These are phyloP conservation scores for Bisporella sp. DNA, from an alignment of 2,329 filamentous ascomycete genomes.

Conservation along the genomic window DNA sequence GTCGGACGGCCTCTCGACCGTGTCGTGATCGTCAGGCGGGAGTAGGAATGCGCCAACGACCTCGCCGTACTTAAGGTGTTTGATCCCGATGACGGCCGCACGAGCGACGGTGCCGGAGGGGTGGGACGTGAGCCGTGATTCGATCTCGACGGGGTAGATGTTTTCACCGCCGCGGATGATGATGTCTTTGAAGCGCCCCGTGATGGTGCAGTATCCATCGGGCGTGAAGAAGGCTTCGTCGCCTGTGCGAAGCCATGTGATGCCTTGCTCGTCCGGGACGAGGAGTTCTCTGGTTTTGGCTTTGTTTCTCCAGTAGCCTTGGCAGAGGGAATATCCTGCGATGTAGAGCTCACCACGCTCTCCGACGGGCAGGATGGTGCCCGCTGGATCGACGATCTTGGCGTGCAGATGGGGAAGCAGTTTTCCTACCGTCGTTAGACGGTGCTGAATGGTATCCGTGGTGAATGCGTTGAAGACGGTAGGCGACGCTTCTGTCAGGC, in stretches of 20 bases:
- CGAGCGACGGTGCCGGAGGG: constrained; percentile 54
- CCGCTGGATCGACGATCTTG: constrained; percentile 56
- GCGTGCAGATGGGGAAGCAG: constrained; percentile 69
- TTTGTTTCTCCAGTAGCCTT: constrained; percentile 57
- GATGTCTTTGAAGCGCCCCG: constrained; percentile 86
- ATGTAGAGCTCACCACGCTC: constrained; percentile 58
- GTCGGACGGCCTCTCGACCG: constrained; percentile 57
- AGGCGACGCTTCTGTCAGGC: constrained; percentile 68
- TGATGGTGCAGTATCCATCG: constrained; percentile 81
- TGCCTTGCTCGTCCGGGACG: constrained; percentile 20
- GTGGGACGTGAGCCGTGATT: constrained; percentile 77
- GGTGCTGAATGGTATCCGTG: constrained; percentile 58
- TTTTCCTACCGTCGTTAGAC: constrained; percentile 67
- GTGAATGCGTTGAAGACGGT: constrained; percentile 78
- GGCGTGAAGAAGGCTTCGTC: constrained; percentile 84
- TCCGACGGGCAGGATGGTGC: constrained; percentile 45
- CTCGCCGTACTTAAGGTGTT: constrained; percentile 79
- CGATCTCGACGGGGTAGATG: constrained; percentile 88
- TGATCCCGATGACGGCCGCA: constrained; percentile 75
- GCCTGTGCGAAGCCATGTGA: constrained; percentile 84
- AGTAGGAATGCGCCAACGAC: constrained; percentile 80
- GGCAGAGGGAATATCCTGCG: constrained; percentile 49
- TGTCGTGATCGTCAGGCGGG: constrained; percentile 46
- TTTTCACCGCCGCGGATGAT: constrained; percentile 96
- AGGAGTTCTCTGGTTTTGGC: constrained; percentile 24